Evolutionary conservation across 192 early-diverging fungal genomes (phyloP).

Genomic region (Rhizophagus clarus): DNA sequence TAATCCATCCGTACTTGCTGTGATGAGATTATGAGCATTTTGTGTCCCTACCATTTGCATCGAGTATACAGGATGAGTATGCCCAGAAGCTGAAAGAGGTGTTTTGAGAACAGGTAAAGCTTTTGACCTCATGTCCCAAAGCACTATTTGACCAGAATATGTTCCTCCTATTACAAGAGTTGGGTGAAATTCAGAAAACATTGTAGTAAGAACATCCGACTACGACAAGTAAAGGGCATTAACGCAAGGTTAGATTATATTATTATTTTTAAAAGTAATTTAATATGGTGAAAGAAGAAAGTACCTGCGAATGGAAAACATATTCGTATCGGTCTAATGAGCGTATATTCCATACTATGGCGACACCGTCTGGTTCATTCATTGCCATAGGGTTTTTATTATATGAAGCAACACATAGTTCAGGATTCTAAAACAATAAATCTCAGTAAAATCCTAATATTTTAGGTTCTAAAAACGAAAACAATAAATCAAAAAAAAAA

Average conservation of each 20-base stretch:
- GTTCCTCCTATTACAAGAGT: slow-evolving; percentile 93
- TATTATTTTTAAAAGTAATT: neutral
- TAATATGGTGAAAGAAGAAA: neutral
- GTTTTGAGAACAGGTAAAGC: slow-evolving; percentile 89
- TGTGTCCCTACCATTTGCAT: slow-evolving; percentile 91
- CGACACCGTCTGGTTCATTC: slow-evolving; percentile 94
- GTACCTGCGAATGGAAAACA: slow-evolving; percentile 85
- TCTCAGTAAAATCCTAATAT: neutral
- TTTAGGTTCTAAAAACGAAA: neutral
- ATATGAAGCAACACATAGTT: slow-evolving; percentile 88
- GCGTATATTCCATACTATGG: slow-evolving; percentile 92
- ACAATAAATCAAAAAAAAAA: slow-evolving; percentile 7
- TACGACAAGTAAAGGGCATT: slow-evolving; percentile 26
- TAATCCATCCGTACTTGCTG: slow-evolving; percentile 93
- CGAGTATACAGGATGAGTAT: slow-evolving; percentile 96
- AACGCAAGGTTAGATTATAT: neutral
- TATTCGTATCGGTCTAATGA: slow-evolving; percentile 90
- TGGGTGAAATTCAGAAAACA: slow-evolving; percentile 92
- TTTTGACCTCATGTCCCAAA: slow-evolving; percentile 97
- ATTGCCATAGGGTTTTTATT: slow-evolving; percentile 85
- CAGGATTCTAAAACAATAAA: slow-evolving; percentile 65
- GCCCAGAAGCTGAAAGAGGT: slow-evolving; percentile 88
- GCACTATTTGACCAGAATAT: slow-evolving; percentile 95
- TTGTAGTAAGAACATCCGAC: slow-evolving; percentile 86
- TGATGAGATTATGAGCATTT: slow-evolving; percentile 92